phyloP scores from a whole-genome alignment of 768 basidiomycete species.

The Cantharellus cinnabarinus region DNA sequence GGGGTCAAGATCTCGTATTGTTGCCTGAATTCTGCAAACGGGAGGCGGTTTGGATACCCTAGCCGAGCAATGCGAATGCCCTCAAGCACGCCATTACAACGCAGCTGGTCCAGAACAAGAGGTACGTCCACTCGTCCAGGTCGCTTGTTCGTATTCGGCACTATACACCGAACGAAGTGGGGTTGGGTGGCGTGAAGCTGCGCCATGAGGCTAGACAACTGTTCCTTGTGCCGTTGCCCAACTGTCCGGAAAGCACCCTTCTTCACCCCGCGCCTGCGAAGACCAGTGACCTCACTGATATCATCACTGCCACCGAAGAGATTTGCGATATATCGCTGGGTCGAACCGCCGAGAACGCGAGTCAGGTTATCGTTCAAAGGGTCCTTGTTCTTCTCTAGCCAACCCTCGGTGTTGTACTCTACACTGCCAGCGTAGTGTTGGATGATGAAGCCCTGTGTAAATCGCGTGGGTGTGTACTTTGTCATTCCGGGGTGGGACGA shows the following conservation, averaged over 20 bases:
- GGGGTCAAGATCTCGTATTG: slow-evolving; percentile 93
- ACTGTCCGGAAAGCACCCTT: slow-evolving; percentile 96
- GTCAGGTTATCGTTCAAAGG: slow-evolving; percentile 92
- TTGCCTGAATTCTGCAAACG: slow-evolving; percentile 93
- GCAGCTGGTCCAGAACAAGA: slow-evolving; percentile 83
- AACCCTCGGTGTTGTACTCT: slow-evolving; percentile 87
- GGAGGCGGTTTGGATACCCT: slow-evolving; percentile 90
- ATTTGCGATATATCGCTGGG: slow-evolving; percentile 58
- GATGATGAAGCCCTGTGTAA: slow-evolving; percentile 81
- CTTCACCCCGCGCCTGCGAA: slow-evolving; percentile 58
- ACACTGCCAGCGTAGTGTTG: slow-evolving; percentile 94
- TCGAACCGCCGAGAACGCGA: slow-evolving; percentile 63
- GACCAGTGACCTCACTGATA: slow-evolving; percentile 5
- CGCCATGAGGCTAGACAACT: slow-evolving; percentile 72
- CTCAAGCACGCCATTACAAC: slow-evolving; percentile 97
- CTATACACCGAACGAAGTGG: slow-evolving; percentile 95
- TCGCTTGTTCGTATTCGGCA: slow-evolving; percentile 81
- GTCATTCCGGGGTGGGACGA: slow-evolving; percentile 43
- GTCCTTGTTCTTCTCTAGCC: slow-evolving; percentile 99
- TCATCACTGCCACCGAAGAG: slow-evolving; percentile 46
- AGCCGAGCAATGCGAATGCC: slow-evolving; percentile 94
- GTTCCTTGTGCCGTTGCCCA: slow-evolving; percentile 88
- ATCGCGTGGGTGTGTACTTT: slow-evolving; percentile 74
- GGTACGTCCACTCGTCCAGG: slow-evolving; percentile 84
- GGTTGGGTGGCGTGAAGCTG: slow-evolving; percentile 90